Conservation (phyloP, 2,329 filamentous ascomycete genomes). For the Talaromyces sp. region DNA sequence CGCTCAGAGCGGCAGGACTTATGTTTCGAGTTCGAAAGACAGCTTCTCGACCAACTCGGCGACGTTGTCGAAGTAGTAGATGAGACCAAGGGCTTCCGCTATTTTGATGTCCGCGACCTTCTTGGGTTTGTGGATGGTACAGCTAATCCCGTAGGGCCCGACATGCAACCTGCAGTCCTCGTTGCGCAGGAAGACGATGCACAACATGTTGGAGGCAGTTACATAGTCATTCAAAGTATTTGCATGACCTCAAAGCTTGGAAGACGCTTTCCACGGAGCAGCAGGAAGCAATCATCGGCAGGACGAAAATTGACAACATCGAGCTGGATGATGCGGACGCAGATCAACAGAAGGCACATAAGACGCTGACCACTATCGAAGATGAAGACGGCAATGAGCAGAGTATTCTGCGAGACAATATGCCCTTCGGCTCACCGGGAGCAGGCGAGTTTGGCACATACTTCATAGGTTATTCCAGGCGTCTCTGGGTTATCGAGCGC, state of each 20-base stretch:
- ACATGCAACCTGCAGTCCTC: slow-evolving; percentile 44
- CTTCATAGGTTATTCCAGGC: slow-evolving; percentile 54
- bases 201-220: slow-evolving; percentile 47
- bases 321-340: slow-evolving; percentile 52
- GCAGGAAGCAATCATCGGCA: slow-evolving; percentile 56
- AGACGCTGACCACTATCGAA: slow-evolving; percentile 54
- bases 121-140: slow-evolving; percentile 61
- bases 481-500: slow-evolving; percentile 56
- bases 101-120: slow-evolving; percentile 58
- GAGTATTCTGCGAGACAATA: slow-evolving; percentile 57
- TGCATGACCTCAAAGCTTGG: slow-evolving; percentile 53
- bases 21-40: slow-evolving; percentile 58
- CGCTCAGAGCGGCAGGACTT: slow-evolving; percentile 55
- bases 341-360: slow-evolving; percentile 50
- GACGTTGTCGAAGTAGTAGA: slow-evolving; percentile 50
- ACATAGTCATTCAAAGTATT: slow-evolving; percentile 58
- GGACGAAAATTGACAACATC: slow-evolving; percentile 56
- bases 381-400: slow-evolving; percentile 51
- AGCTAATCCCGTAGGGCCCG: slow-evolving; percentile 53
- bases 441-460: slow-evolving; percentile 55
- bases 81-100: slow-evolving; percentile 56
- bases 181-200: slow-evolving; percentile 30
- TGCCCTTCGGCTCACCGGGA: slow-evolving; percentile 57
- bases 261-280: slow-evolving; percentile 45
- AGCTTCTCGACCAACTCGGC: slow-evolving; percentile 50